A percentile compares a stretch with the other conserved stretches of the same genome.
Conservation (phyloP, 805 yeast genomes). For the Blastobotrys chiropterorum region DNA sequence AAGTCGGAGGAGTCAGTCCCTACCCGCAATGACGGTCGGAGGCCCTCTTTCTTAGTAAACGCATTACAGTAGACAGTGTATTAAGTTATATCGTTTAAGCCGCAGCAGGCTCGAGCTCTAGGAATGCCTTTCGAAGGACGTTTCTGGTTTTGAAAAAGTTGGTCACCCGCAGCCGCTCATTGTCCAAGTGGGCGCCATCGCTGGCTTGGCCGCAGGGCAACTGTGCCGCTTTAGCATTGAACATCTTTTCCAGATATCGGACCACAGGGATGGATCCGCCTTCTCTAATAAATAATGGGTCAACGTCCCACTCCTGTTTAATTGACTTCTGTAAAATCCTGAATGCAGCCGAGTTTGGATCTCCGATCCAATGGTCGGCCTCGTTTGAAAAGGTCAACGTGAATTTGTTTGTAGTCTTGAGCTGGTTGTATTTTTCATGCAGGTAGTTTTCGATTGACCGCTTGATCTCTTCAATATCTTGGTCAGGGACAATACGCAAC, state of each 20-base stretch:
- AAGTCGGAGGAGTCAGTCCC: too few relatives aligned
- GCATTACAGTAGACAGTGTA: too few relatives aligned
- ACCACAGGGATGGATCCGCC: conserved; percentile 96
- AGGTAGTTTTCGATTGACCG: conserved; percentile 43
- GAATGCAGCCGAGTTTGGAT: conserved; percentile 69
- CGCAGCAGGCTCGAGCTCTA: conserved; percentile 7
- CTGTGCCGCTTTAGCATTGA: conserved; percentile 87
- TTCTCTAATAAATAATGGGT: conserved; percentile 84
- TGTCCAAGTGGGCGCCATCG: conserved; percentile 88
- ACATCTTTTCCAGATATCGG: conserved; percentile 72
- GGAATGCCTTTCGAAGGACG: conserved; percentile 34
- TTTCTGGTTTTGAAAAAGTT: conserved; percentile 70
- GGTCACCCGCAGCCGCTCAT: conserved; percentile 74
- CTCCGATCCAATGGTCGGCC: conserved; percentile 96
- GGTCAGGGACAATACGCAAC: conserved; percentile 85
- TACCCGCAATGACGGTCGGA: too few relatives aligned
- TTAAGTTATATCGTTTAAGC: neutral
- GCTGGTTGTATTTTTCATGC: conserved; percentile 38
- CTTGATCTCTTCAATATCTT: conserved; percentile 57
- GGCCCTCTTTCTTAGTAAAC: too few relatives aligned
- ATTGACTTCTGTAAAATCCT: conserved; percentile 58
- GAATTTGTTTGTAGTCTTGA: conserved; percentile 58
- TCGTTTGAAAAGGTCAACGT: conserved; percentile 62
- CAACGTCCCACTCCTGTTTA: conserved; percentile 63
- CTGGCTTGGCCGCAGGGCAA: conserved; percentile 94